These are phyloP conservation scores for Talaromyces adpressus DNA, from an alignment of 495 filamentous ascomycete species.

Conservation along the genomic window DNA sequence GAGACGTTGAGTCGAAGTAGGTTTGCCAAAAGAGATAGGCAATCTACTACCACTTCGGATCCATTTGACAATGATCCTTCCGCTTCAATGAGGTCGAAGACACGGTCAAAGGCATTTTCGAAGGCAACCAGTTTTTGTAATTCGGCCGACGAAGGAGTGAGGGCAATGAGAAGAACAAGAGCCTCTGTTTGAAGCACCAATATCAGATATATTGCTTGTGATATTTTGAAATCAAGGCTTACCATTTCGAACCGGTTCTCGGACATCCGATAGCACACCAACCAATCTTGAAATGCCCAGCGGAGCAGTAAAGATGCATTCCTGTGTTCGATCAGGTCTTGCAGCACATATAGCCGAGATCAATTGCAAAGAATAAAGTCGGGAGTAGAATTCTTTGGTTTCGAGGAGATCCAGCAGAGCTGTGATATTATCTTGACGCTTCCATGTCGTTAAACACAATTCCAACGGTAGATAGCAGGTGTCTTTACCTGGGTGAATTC, in stretches of 20 bases:
- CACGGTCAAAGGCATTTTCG: slow-evolving; percentile 82
- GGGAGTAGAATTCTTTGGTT: slow-evolving; percentile 82
- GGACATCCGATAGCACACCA: slow-evolving; percentile 69
- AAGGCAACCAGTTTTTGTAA: slow-evolving; percentile 93
- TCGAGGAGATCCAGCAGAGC: slow-evolving; percentile 85
- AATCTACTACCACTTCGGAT: slow-evolving; percentile 88
- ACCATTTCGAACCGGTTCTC: slow-evolving; percentile 88
- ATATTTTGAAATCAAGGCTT: slow-evolving; percentile 20
- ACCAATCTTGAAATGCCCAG: slow-evolving; percentile 85
- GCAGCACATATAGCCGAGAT: slow-evolving; percentile 81
- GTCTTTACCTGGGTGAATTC: slow-evolving; percentile 83
- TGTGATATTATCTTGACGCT: slow-evolving; percentile 95
- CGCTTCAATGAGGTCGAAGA: slow-evolving; percentile 71
- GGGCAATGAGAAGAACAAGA: slow-evolving; percentile 58
- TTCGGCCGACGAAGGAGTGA: slow-evolving; percentile 66
- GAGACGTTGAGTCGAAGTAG: slow-evolving; percentile 81
- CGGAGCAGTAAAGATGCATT: slow-evolving; percentile 84
- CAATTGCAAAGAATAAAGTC: slow-evolving; percentile 86
- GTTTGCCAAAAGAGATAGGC: slow-evolving; percentile 86
- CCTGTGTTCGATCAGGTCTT: slow-evolving; percentile 87
- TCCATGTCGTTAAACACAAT: slow-evolving; percentile 35
- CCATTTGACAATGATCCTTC: slow-evolving; percentile 82
- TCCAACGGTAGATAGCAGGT: neutral
- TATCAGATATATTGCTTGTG: slow-evolving; percentile 3
- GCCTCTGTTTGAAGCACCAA: slow-evolving; percentile 40